A percentile compares a stretch with the other conserved stretches of the same genome.
These are phyloP conservation scores for Tillandsia leiboldiana DNA, from an alignment of 176 grass and related monocot species.

Conservation along the genomic window DNA sequence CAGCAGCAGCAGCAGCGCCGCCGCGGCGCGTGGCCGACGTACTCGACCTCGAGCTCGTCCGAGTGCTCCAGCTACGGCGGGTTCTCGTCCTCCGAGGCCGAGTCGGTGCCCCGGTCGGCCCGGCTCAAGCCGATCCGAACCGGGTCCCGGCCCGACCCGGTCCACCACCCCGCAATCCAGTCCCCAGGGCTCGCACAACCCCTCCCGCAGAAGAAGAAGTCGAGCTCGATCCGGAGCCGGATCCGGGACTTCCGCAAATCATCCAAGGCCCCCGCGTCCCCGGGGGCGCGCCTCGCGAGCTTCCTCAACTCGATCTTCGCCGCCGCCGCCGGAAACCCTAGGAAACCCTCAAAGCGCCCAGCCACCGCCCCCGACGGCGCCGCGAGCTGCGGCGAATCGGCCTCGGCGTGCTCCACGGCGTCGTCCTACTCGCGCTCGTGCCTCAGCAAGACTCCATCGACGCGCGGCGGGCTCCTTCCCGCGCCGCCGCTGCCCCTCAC, in stretches of 20 bases:
- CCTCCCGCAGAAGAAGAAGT: conserved; percentile 57
- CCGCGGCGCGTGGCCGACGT: not conserved
- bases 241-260: conserved; percentile 60
- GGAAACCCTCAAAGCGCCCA: conserved; percentile 15
- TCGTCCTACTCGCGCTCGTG: conserved; percentile 76
- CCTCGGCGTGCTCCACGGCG: conserved; percentile 66
- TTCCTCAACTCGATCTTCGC: conserved; percentile 84
- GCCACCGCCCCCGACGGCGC: conserved; percentile 10
- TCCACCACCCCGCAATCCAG: conserved; percentile 11
- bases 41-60: conserved; percentile 83
- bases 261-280: conserved; percentile 48
- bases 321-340: conserved; percentile 8
- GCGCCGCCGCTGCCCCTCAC: too few species aligned
- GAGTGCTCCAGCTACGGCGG: conserved; percentile 91
- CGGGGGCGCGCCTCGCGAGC: conserved; percentile 58
- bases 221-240: conserved; percentile 53
- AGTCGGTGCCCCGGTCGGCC: conserved; percentile 24
- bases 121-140: conserved; percentile 39
- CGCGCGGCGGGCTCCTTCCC: conserved; percentile 5
- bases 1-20: not conserved
- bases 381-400: conserved; percentile 1
- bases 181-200: conserved; percentile 5
- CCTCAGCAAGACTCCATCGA: conserved; percentile 90
- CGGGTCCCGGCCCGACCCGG: conserved; percentile 27
- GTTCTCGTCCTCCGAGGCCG: conserved; percentile 89